A percentile compares a stretch with the other conserved stretches of the same genome.
These are phyloP conservation scores for Ustilago bromivora DNA, from an alignment of 1,284 basidiomycete genomes.

Conservation along the genomic window DNA sequence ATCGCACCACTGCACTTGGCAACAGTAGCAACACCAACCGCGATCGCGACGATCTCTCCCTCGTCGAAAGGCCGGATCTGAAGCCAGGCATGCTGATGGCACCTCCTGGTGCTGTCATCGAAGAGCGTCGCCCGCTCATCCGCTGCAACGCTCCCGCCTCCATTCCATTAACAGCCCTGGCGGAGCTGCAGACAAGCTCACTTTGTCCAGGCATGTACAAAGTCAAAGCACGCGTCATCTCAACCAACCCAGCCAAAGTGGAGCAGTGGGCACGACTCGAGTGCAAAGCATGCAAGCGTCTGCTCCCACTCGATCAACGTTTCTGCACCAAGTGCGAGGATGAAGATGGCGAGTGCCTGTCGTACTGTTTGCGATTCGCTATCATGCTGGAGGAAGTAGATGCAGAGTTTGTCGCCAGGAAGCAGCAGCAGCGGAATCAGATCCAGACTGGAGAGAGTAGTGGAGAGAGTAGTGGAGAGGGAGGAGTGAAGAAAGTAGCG, in stretches of 20 bases:
- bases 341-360: constrained; percentile 41
- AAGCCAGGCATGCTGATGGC: constrained; percentile 33
- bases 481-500: constrained; percentile 6
- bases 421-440: constrained; percentile 11
- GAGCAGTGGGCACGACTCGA: constrained; percentile 44
- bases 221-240: constrained; percentile 36
- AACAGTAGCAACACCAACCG: constrained; percentile 21
- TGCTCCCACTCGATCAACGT: constrained; percentile 37
- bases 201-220: constrained; percentile 44
- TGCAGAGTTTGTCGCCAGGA: constrained; percentile 27
- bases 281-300: constrained; percentile 38
- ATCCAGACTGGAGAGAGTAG: not conserved
- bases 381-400: constrained; percentile 50
- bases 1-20: constrained; percentile 9
- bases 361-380: constrained; percentile 41
- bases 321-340: constrained; percentile 51
- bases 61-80: constrained; percentile 25
- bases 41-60: constrained; percentile 1
- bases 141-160: constrained; percentile 42
- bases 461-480: not conserved
- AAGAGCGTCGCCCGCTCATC: constrained; percentile 26
- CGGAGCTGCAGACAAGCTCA: constrained; percentile 33
- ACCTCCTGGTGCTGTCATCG: constrained; percentile 11
- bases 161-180: constrained; percentile 30
- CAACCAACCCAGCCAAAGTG: constrained; percentile 36